A percentile compares a stretch with the other conserved stretches of the same genome.
These are phyloP conservation scores for Linnemannia hyalina DNA, from an alignment of 192 early-diverging fungal genomes.

Conservation along the genomic window DNA sequence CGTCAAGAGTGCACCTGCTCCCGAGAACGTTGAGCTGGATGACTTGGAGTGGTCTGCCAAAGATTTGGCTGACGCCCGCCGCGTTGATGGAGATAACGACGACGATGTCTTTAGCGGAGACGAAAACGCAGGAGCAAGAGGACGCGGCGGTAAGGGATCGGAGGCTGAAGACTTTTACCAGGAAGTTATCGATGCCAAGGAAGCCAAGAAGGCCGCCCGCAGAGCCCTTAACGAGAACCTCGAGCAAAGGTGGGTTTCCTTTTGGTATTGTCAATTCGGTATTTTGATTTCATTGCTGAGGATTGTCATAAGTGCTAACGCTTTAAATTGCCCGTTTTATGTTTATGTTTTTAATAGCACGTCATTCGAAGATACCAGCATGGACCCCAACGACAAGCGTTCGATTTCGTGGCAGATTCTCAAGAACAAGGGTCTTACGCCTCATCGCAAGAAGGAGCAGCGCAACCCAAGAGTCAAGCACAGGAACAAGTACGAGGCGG, in stretches of 20 bases:
- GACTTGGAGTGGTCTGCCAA: constrained; percentile 72
- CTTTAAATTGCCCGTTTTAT: background rate
- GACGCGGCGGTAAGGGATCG: constrained; percentile 6
- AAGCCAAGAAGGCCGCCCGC: constrained; percentile 66
- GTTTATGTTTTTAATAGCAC: constrained; percentile 21
- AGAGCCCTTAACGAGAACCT: constrained; percentile 58
- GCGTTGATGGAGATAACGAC: constrained; percentile 49
- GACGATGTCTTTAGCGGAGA: constrained; percentile 58
- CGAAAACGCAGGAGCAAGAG: constrained; percentile 15
- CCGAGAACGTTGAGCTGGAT: constrained; percentile 65
- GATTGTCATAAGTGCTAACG: background rate
- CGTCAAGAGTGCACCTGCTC: constrained; percentile 60
- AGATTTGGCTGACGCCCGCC: constrained; percentile 64
- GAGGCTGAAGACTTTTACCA: constrained; percentile 71
- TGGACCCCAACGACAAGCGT: constrained; percentile 78
- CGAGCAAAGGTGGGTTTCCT: constrained; percentile 41
- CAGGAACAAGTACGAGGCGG: constrained; percentile 88
- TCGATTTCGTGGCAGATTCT: constrained; percentile 89
- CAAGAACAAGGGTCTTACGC: constrained; percentile 96
- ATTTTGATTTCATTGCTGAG: background rate
- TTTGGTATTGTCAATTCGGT: background rate
- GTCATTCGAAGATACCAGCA: constrained; percentile 52
- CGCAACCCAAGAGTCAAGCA: constrained; percentile 97
- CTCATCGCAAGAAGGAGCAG: constrained; percentile 90
- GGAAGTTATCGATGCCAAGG: constrained; percentile 58